Evolutionary conservation across 495 filamentous ascomycete species (phyloP).

Genomic region (Evernia prunastri): DNA sequence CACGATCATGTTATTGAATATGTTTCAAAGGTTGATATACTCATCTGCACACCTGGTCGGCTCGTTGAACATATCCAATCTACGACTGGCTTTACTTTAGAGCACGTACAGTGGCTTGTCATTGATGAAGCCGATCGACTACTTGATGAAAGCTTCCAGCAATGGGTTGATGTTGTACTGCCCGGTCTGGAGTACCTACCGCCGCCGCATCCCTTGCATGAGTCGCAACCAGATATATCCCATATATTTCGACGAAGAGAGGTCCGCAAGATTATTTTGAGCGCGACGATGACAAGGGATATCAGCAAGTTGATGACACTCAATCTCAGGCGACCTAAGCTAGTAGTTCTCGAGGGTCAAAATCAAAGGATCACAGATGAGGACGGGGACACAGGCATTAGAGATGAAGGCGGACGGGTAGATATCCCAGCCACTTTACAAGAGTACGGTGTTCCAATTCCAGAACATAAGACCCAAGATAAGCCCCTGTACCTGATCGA

Average conservation of each 20-base stretch:
- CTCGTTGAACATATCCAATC: slow-evolving; percentile 84
- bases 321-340: slow-evolving; percentile 62
- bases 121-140: slow-evolving; percentile 93
- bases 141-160: slow-evolving; percentile 85
- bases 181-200: slow-evolving; percentile 49
- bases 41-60: slow-evolving; percentile 88
- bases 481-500: slow-evolving; percentile 80
- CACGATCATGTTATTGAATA: slow-evolving; percentile 57
- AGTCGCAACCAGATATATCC: slow-evolving; percentile 4
- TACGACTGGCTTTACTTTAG: slow-evolving; percentile 71
- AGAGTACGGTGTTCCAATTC: slow-evolving; percentile 69
- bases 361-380: neutral
- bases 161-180: slow-evolving; percentile 76
- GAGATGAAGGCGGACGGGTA: slow-evolving; percentile 35
- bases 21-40: slow-evolving; percentile 70
- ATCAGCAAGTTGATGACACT: slow-evolving; percentile 70
- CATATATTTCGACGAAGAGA: slow-evolving; percentile 30
- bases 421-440: slow-evolving; percentile 61
- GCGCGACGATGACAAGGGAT: slow-evolving; percentile 90
- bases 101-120: slow-evolving; percentile 74
- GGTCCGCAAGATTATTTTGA: slow-evolving; percentile 70
- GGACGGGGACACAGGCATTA: neutral
- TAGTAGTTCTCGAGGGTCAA: slow-evolving; percentile 63
- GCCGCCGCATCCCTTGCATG: slow-evolving; percentile 37
- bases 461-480: slow-evolving; percentile 51